phyloP scores from a whole-genome alignment of 768 basidiomycete species.

The Tulasnella sp. region DNA sequence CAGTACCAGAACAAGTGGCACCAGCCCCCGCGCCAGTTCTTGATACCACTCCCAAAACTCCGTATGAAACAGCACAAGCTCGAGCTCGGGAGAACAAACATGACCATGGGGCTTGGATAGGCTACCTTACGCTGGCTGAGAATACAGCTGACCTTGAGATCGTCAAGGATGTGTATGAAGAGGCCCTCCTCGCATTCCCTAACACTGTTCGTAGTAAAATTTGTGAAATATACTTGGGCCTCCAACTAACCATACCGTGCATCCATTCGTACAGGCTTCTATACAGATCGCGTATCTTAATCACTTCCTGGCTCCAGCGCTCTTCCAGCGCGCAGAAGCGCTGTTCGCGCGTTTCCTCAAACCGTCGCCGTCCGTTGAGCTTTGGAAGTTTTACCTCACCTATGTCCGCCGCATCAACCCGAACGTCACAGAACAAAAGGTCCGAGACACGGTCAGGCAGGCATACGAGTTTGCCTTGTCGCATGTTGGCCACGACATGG shows the following conservation, averaged over 20 bases:
- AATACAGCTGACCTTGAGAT: constrained; percentile 63
- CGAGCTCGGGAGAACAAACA: constrained; percentile 56
- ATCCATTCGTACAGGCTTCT: constrained; percentile 40
- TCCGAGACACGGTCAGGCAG: constrained; percentile 68
- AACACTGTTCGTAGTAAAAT: constrained; percentile 63
- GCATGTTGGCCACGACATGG: constrained; percentile 84
- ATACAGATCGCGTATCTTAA: constrained; percentile 78
- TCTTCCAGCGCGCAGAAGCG: constrained; percentile 67
- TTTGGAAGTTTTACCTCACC: constrained; percentile 88
- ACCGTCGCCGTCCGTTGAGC: constrained; percentile 74
- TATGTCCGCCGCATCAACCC: constrained; percentile 78
- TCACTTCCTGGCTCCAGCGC: constrained; percentile 52
- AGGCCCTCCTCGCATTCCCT: constrained; percentile 72
- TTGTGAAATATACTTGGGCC: not conserved
- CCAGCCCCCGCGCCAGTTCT: constrained; percentile 1
- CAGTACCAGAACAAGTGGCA: not conserved
- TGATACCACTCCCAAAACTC: not conserved
- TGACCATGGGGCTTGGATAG: constrained; percentile 69
- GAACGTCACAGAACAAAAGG: constrained; percentile 34
- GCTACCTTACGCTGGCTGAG: constrained; percentile 67
- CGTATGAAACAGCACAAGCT: constrained; percentile 40
- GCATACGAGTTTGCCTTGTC: constrained; percentile 90
- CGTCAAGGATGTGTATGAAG: constrained; percentile 73
- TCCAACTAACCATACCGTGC: not conserved
- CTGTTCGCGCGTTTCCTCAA: constrained; percentile 84